Evolutionary conservation across 495 filamentous ascomycete species (phyloP), one percentile per base, ranked within the genome.

Genomic region (Lasiosphaeria hispida): DNA sequence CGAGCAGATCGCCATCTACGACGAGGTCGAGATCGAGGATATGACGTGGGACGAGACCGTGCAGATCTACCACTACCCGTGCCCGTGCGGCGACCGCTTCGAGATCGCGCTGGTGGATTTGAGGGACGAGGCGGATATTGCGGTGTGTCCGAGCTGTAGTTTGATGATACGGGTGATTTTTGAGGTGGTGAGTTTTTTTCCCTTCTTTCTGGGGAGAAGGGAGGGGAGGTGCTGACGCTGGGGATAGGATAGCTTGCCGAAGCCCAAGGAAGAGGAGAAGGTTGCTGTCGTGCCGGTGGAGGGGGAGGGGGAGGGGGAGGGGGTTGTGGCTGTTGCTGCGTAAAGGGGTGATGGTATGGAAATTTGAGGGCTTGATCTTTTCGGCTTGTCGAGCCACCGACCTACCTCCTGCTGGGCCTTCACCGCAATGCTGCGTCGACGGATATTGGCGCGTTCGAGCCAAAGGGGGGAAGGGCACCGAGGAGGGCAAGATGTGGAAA

Each of bases 21-120:
- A 98, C 73, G 93, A 98, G 74, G 91, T 98, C 76, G 94, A 98
- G 70, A 97, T 98, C 81, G 94, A 98, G 72, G 94, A 98, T 71
- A 96, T 97, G 89, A 94, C 90, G 68, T 98, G 84, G 72, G 91
- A 98, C 72, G 74, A 85, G 19, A 80, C 80, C 3, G 78, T 90
- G 17, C 85, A 95, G 72, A 85, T 96, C 66, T 98, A 96, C 75
- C 89, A 92, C 71, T 96, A 91, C 72, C 94, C 94, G 13, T 98
- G 94, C 70, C 94, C 94, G 0, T 98, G 94, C 72, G 94, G 94
- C 72, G 94, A 98, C 76, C 87, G 91, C 37, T 98, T 98, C 77
- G 89, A 97, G 76, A 97, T 98, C 68, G 81, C 81, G 14, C 84
- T 97, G 48, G 80, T 78, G 40, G 92, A 97, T 70, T 74, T 98